Base-by-base conservation (phyloP, 2,329 filamentous ascomycete genomes). In the Grosmannia serpens region DNA sequence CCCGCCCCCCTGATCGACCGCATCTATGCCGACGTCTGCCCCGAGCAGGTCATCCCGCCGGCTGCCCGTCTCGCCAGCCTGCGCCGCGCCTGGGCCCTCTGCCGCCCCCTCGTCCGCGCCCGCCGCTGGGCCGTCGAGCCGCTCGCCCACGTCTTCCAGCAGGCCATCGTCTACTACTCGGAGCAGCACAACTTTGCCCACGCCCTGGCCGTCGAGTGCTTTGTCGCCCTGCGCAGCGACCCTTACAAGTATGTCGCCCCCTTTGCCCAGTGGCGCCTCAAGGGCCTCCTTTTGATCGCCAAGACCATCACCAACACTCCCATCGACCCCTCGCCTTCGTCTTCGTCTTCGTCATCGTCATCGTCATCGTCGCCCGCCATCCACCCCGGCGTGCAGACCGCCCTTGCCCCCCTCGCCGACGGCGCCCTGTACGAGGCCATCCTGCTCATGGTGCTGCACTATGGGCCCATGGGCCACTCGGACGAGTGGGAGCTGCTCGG, bases 361-460 rank as follows among this genome's bases (percentile, higher is more conserved):
- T 38, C 41, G 2, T 29, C 24, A 1, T 51, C 70, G 3, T 67
- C 67, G 5, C 24, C 13, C 29, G 41, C 62, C 63, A 27, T 67
- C 60, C 54, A 69, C 51, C 63, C 64, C 20, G 64, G 64, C 50
- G 61, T 70, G 2, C 58, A 67, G 17, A 63, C 63, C 1, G 62
- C 62, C 10, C 64, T 82, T 22, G 65, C 67, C 4, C 70, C 73
- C 20, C 73, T 78, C 11, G 80, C 83, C 59, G 78, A 79, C 61
- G 73, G 80, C 3, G 77, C 75, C 11, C 68, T 82, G 55, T 78
- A 77, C 61, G 79, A 84, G 63, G 76, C 76, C 58, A 65, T 84
- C 17, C 69, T 83, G 57, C 69, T 75, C 44, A 72, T 84, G 64
- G 71, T 78, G 15, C 62, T 76, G 24, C 68, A 72, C 33, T 72